Conservation (phyloP, 768 basidiomycete genomes). For the Collybiopsis luxurians region DNA sequence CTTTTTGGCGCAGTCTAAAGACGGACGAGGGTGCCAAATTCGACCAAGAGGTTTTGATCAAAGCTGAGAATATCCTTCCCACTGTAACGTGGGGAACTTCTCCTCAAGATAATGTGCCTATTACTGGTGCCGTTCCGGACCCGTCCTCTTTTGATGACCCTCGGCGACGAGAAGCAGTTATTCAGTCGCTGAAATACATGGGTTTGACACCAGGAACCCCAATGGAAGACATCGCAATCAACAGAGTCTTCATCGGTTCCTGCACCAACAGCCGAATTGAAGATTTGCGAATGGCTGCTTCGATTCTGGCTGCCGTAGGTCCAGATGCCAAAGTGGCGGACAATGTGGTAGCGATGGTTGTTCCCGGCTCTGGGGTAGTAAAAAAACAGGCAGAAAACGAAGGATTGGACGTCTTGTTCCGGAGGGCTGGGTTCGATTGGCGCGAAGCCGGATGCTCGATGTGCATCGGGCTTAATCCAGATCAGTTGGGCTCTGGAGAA, state of each 20-base stretch:
- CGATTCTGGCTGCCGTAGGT: conserved; percentile 72
- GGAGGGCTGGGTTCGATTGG: conserved; percentile 92
- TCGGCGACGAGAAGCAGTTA: conserved; percentile 63
- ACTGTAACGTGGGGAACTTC: conserved; percentile 94
- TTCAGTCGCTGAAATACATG: conserved; percentile 84
- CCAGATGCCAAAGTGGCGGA: conserved; percentile 71
- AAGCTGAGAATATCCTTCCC: conserved; percentile 82
- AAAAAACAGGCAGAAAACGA: conserved; percentile 95
- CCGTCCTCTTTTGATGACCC: conserved; percentile 65
- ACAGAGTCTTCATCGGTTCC: conserved; percentile 67
- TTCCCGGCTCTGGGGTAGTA: conserved; percentile 87
- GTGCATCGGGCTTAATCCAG: conserved; percentile 96
- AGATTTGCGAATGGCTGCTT: conserved; percentile 14
- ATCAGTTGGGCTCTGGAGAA: conserved; percentile 78
- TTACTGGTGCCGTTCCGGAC: conserved; percentile 79
- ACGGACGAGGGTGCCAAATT: conserved; percentile 83
- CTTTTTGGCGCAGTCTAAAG: conserved; percentile 84
- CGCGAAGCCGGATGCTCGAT: conserved; percentile 94
- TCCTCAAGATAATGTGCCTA: conserved; percentile 86
- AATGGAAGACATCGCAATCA: conserved; percentile 52
- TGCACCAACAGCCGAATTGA: conserved; percentile 57
- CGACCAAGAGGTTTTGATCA: conserved; percentile 77
- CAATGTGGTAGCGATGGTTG: conserved; percentile 82
- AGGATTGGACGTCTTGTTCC: conserved; percentile 82
- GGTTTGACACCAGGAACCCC: conserved; percentile 55